phyloP scores from a whole-genome alignment of 495 filamentous ascomycete genomes.

The Penicillium parvum region DNA sequence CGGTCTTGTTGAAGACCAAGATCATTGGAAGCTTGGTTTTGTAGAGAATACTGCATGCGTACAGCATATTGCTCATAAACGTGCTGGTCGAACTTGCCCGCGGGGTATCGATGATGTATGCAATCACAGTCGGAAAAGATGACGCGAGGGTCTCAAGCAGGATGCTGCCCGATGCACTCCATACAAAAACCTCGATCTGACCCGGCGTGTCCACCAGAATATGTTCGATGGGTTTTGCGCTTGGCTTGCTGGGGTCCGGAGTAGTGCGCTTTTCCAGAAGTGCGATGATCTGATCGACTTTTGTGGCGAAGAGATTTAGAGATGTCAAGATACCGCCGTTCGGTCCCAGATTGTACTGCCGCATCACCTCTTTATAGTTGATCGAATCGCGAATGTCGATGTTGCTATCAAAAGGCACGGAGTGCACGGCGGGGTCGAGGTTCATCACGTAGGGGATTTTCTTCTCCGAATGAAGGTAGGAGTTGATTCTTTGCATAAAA shows the following conservation, averaged over 20 bases:
- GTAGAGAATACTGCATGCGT: constrained; percentile 96
- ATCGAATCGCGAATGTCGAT: constrained; percentile 99
- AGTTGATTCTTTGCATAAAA: constrained; percentile 96
- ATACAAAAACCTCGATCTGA: constrained; percentile 98
- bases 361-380: constrained; percentile 99
- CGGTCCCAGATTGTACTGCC: constrained; percentile 94
- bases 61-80: constrained; percentile 99
- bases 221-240: constrained; percentile 64
- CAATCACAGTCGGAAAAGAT: constrained; percentile 91
- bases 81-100: constrained; percentile 87
- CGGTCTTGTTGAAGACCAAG: constrained; percentile 96
- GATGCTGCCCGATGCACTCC: constrained; percentile 90
- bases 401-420: constrained; percentile 95
- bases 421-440: constrained; percentile 90
- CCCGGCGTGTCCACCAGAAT: constrained; percentile 94
- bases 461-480: constrained; percentile 73
- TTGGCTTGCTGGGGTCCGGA: constrained; percentile 57
- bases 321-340: constrained; percentile 98
- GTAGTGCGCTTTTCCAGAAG: constrained; percentile 83
- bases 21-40: constrained; percentile 99
- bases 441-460: constrained; percentile 90
- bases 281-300: constrained; percentile 88
- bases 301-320: constrained; percentile 93
- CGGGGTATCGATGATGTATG: constrained; percentile 96
- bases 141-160: constrained; percentile 90